Evolutionary conservation across 257 asterid species (phyloP), one percentile per base, ranked within the genome.

Genomic region (Solanum commersonii): DNA sequence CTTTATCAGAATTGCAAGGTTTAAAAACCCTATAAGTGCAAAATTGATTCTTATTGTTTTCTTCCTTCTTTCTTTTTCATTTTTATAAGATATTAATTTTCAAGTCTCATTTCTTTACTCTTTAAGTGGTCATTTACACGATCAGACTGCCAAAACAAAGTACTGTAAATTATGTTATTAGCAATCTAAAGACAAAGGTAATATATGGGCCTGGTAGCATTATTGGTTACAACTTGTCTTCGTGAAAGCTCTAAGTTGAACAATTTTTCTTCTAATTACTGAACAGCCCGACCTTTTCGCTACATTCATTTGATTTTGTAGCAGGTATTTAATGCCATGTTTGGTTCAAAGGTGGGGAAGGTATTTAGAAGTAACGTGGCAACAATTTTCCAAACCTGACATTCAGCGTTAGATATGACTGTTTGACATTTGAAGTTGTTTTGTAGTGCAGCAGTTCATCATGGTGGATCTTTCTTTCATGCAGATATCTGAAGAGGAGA

Each of bases 121-220:
- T 88, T 88, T 98, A 97, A 98, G 98, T 96, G 63, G 87, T 91
- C 82, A 91, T 94, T 88, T 94, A 93, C 89, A 97, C 93, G 89
- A 93, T 96, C 88, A 94, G 98, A 90, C 91, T 96, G 81, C 98
- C 97, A 77, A 97, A 94, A 90, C 98, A 92, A 92, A 95, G 99
- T 91, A 95, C 95, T 82, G 98, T 97, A 70, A 98, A 94, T 52
- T 98, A 93, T 92, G 99, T 96, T 87, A 98, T 97, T 87, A 93
- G 93, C 78, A 98, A 97, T 86, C 94, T 97, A 82, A 97, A 95
- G 91, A 91, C 94, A 77, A 96, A 97, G 98, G 98, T 95, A 83
- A 13, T 31, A 34, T 20, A 20, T 4, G 5, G 38, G 27, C 52
- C 37, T 84, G 71, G 34, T 63, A 25, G 44, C 40, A 35, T 13